These are phyloP conservation scores for Straminergon stramineum DNA, from an alignment of 225 moss, liverwort and hornwort genomes.

Conservation along the genomic window DNA sequence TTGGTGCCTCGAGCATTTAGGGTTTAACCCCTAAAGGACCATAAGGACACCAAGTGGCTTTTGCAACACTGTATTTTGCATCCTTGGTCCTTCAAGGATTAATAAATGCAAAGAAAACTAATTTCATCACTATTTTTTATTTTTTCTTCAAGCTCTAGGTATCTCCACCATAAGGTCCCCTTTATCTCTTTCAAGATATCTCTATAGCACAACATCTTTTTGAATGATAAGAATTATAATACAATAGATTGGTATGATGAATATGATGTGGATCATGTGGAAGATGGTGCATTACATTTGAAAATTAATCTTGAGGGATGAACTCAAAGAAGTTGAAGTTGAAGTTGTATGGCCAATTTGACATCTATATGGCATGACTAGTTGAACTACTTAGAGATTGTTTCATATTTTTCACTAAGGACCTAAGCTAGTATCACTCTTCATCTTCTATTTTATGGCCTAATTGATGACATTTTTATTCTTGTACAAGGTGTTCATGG, in stretches of 20 bases:
- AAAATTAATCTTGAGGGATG: not conserved
- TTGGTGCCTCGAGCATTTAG: no score
- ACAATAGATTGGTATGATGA: not conserved
- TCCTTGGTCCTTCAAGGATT: no score
- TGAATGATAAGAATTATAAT: not conserved
- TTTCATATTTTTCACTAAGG: not conserved
- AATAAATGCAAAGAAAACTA: no score
- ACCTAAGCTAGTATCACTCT: fast-evolving
- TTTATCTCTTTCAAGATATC: not conserved
- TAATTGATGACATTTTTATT: not conserved
- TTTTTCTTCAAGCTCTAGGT: fast-evolving
- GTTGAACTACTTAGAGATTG: not conserved
- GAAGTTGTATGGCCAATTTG: not conserved
- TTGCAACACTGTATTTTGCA: no score
- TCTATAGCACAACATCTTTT: not conserved
- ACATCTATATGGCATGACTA: not conserved
- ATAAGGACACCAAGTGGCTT: no score
- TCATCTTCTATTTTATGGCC: not conserved
- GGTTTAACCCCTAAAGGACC: no score
- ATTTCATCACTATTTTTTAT: no score
- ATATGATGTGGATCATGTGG: not conserved
- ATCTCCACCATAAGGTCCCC: not conserved
- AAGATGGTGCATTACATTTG: not conserved
- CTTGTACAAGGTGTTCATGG: not conserved
- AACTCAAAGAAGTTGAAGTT: not conserved